Evolutionary conservation across 345 rosid genomes (phyloP).

Genomic region (Citrus glauca): DNA sequence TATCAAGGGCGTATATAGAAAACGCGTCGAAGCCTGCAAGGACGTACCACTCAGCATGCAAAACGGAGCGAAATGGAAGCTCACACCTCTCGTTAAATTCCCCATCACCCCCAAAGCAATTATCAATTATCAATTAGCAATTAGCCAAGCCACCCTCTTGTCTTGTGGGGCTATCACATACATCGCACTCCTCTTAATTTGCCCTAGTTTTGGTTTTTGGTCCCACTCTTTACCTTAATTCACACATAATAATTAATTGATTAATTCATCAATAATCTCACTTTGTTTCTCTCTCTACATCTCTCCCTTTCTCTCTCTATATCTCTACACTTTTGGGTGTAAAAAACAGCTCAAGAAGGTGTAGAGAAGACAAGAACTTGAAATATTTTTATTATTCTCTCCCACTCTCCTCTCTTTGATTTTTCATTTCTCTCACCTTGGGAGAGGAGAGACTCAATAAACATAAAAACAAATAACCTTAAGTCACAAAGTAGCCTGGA

Average conservation of each 20-base stretch:
- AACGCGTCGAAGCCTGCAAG: constrained; percentile 17
- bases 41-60: constrained; percentile 22
- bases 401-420: constrained; percentile 5
- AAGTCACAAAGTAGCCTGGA: not conserved
- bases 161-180: not conserved
- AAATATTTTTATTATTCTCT: not conserved
- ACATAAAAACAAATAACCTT: not conserved
- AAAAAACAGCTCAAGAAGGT: not conserved
- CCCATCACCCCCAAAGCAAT: not conserved
- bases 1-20: constrained; percentile 2
- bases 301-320: constrained; percentile 14
- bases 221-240: not conserved
- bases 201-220: constrained; percentile 1
- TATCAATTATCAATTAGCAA: not conserved
- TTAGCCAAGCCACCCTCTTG: not conserved
- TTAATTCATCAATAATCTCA: not conserved
- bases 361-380: not conserved
- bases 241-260: not conserved
- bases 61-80: constrained; percentile 41
- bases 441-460: constrained; percentile 29
- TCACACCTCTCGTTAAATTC: constrained; percentile 25
- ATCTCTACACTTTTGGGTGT: not conserved
- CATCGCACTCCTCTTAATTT: not conserved
- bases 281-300: constrained; percentile 1
- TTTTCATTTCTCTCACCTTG: constrained; percentile 6